Evolutionary conservation across 1,284 basidiomycete species (phyloP), one percentile per base, ranked within the genome.

Genomic region (Anthracocystis panici-leucophaei): DNA sequence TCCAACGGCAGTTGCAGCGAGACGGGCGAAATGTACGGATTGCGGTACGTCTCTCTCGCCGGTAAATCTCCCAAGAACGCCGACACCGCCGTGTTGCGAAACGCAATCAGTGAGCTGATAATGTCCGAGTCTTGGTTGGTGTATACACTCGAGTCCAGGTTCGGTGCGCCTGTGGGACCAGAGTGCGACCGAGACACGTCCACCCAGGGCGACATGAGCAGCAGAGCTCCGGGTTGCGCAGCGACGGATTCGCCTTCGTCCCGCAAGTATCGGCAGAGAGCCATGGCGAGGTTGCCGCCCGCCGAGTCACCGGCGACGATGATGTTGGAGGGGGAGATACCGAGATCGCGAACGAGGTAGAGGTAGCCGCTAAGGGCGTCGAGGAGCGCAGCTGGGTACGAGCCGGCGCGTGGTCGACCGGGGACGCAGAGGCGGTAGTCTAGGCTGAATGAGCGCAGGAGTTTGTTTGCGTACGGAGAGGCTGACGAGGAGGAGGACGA

Each of bases 261-360:
- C 4, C 84, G 76, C 38, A 86, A 60, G 57, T 85, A 86, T 0
- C 85, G 76, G 45, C 82, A 84, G 41, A 86, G 72, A 0, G 90
- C 89, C 3, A 92, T 86, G 0, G 89, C 89, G 3, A 92, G 86
- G 79, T 92, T 91, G 0, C 90, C 91, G 3, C 92, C 92, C 0
- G 91, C 91, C 45, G 89, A 90, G 80, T 92, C 91, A 20, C 91
- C 91, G 8, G 89, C 88, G 27, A 92, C 78, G 33, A 91, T 82
- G 56, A 92, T 89, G 77, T 90, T 90, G 65, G 87, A 86, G 9
- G 80, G 76, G 12, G 61, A 33, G 45, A 84, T 84, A 14, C 75
- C 72, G 10, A 79, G 72, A 9, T 63, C 51, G 9, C 73, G 64
- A 14, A 80, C 69, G 10, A 85, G 65, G 58, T 85, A 84, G 11